A percentile compares a stretch with the other conserved stretches of the same genome.
These are phyloP conservation scores for Penicillium sp. DNA, from an alignment of 2,329 filamentous ascomycete genomes.

Conservation along the genomic window DNA sequence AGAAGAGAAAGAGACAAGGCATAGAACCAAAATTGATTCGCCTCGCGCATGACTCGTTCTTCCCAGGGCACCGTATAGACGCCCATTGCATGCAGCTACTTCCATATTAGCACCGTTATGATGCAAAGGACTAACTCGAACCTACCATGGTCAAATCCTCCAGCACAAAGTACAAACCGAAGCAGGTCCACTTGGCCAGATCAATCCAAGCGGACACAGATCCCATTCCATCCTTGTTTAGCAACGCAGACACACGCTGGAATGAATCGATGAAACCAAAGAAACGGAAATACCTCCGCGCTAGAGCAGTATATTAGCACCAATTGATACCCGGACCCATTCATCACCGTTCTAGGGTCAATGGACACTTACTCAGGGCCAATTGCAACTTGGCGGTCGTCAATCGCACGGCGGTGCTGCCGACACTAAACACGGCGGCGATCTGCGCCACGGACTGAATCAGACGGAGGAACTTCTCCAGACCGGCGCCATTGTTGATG, in stretches of 20 bases:
- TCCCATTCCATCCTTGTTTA: slow-evolving; percentile 22
- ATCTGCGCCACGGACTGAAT: slow-evolving; percentile 37
- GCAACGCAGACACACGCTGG: slow-evolving; percentile 46
- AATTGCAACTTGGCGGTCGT: slow-evolving; percentile 38
- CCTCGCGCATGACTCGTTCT: slow-evolving; percentile 51
- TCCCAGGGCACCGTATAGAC: slow-evolving; percentile 43
- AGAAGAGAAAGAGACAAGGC: slow-evolving; percentile 52
- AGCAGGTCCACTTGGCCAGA: slow-evolving; percentile 53
- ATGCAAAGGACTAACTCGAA: slow-evolving; percentile 4
- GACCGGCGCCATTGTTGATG: slow-evolving; percentile 28
- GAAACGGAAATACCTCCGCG: slow-evolving; percentile 60
- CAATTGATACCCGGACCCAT: background rate
- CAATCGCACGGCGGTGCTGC: slow-evolving; percentile 34
- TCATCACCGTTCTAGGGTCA: background rate
- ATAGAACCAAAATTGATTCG: slow-evolving; percentile 66
- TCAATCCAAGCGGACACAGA: slow-evolving; percentile 42
- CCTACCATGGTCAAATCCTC: slow-evolving; percentile 61
- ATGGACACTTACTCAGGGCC: slow-evolving; percentile 35
- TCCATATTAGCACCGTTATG: slow-evolving; percentile 3
- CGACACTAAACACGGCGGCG: slow-evolving; percentile 24
- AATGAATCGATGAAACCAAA: slow-evolving; percentile 64
- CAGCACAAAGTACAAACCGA: slow-evolving; percentile 62
- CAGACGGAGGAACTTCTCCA: slow-evolving; percentile 40
- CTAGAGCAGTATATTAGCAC: slow-evolving; percentile 26
- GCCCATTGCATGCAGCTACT: slow-evolving; percentile 49